These are phyloP conservation scores for Neofusicoccum cordaticola DNA, from an alignment of 2,329 filamentous ascomycete species.

Conservation along the genomic window DNA sequence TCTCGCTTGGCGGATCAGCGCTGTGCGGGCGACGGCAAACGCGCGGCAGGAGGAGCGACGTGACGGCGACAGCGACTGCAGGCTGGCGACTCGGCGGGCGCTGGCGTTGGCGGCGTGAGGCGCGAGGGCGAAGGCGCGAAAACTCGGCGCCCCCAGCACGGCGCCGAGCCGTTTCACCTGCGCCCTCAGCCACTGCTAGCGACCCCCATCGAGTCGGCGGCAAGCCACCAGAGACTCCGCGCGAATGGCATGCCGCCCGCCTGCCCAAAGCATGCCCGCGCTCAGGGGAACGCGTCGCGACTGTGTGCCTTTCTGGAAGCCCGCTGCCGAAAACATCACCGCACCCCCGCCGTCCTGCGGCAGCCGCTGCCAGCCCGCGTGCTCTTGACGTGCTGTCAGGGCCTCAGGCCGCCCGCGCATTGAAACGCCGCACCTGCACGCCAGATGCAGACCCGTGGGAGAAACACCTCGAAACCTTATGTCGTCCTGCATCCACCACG, in stretches of 20 bases:
- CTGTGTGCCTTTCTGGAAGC: background rate
- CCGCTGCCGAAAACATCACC: background rate
- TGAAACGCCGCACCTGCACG: background rate
- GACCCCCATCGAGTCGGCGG: background rate
- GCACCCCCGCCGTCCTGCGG: background rate
- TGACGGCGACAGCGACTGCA: too few relatives aligned
- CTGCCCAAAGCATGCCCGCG: background rate
- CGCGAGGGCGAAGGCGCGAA: background rate
- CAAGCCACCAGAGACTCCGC: background rate
- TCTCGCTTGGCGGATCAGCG: background rate
- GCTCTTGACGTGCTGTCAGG: background rate
- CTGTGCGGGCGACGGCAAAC: too few relatives aligned
- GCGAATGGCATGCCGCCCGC: background rate
- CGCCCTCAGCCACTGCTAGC: conserved; percentile 1
- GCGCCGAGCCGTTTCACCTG: conserved; percentile 1
- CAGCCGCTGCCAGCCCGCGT: background rate
- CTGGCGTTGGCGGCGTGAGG: too few relatives aligned
- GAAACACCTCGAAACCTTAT: background rate
- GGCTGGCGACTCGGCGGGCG: too few relatives aligned
- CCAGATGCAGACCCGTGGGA: background rate
- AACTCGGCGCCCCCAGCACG: background rate
- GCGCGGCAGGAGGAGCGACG: too few relatives aligned
- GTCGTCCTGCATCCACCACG: background rate
- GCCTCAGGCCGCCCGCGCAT: background rate
- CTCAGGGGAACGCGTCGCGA: background rate